These are phyloP conservation scores for Millerozyma acaciae DNA, from an alignment of 805 yeast species.

Conservation along the genomic window DNA sequence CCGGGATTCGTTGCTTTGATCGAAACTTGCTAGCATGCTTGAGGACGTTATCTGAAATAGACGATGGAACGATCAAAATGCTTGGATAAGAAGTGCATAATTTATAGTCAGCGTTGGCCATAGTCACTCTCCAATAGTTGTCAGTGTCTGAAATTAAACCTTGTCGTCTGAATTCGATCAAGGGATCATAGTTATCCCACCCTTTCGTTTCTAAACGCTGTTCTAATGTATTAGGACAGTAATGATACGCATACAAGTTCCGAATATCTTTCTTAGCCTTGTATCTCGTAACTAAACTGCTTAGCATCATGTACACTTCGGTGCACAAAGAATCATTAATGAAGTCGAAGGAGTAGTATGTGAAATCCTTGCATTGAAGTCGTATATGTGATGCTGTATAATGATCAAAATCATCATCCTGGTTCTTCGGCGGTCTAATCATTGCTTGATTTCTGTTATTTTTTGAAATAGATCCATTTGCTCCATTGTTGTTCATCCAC, in stretches of 20 bases:
- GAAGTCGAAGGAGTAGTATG: slow-evolving; percentile 76
- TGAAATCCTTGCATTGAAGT: slow-evolving; percentile 79
- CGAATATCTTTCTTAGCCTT: slow-evolving; percentile 41
- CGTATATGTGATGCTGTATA: slow-evolving; percentile 55
- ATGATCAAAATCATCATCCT: slow-evolving; percentile 24
- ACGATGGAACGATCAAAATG: slow-evolving; percentile 62
- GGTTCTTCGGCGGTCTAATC: slow-evolving; percentile 6
- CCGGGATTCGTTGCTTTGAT: slow-evolving; percentile 83
- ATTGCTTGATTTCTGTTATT: slow-evolving; percentile 7
- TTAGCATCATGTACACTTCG: slow-evolving; percentile 70
- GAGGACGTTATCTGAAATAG: slow-evolving; percentile 76
- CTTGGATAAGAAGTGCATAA: slow-evolving; percentile 77
- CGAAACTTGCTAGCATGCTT: slow-evolving; percentile 82
- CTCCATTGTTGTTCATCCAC: slow-evolving; percentile 18
- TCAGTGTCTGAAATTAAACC: slow-evolving; percentile 42
- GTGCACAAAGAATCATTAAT: slow-evolving; percentile 51
- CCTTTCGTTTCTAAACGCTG: slow-evolving; percentile 45
- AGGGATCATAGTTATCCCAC: slow-evolving; percentile 67
- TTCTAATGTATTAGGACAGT: slow-evolving; percentile 73
- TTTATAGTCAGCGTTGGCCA: slow-evolving; percentile 58
- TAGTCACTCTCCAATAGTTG: slow-evolving; percentile 65
- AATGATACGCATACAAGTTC: slow-evolving; percentile 73
- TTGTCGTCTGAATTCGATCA: slow-evolving; percentile 68
- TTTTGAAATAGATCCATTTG: slow-evolving; percentile 1
- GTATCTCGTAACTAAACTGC: slow-evolving; percentile 58